Conservation (phyloP, 805 yeast genomes). For the Lipomyces yamanashiensis region DNA sequence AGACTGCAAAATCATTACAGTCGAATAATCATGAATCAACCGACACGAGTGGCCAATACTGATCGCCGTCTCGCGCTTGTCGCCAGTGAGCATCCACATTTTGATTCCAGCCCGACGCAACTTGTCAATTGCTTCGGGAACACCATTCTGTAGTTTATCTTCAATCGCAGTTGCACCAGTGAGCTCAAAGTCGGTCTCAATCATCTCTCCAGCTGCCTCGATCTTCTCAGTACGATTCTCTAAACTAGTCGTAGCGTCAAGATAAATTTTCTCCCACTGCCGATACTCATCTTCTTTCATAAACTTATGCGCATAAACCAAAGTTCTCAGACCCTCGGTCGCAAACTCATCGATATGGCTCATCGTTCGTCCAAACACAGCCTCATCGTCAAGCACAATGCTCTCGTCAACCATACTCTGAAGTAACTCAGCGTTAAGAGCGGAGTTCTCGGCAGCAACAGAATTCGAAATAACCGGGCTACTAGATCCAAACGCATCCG, state of each 20-base stretch:
- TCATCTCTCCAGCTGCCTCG: constrained; percentile 69
- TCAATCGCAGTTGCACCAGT: constrained; percentile 97
- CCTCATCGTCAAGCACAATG: constrained; percentile 71
- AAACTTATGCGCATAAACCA: constrained; percentile 81
- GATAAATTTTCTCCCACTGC: constrained; percentile 69
- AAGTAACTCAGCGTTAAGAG: constrained; percentile 12
- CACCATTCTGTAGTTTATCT: constrained; percentile 96
- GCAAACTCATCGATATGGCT: constrained; percentile 94
- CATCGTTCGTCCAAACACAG: constrained; percentile 77
- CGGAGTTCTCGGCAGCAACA: constrained; percentile 12
- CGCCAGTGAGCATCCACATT: constrained; percentile 99
- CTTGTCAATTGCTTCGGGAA: constrained; percentile 90
- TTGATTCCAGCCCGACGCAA: constrained; percentile 90
- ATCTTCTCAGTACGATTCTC: constrained; percentile 67
- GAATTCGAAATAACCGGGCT: constrained; percentile 9
- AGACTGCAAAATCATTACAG: constrained; percentile 70
- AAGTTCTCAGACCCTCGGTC: constrained; percentile 90
- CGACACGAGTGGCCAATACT: constrained; percentile 96
- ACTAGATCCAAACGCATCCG: constrained; percentile 10
- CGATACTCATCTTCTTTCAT: constrained; percentile 62
- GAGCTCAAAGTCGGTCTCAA: constrained; percentile 72
- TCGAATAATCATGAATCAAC: constrained; percentile 88
- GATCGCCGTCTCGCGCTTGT: constrained; percentile 96
- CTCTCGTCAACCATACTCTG: constrained; percentile 52
- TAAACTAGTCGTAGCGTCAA: constrained; percentile 76